Conservation (phyloP, 352 stramenopile species). For the Phytophthora colocasiae region DNA sequence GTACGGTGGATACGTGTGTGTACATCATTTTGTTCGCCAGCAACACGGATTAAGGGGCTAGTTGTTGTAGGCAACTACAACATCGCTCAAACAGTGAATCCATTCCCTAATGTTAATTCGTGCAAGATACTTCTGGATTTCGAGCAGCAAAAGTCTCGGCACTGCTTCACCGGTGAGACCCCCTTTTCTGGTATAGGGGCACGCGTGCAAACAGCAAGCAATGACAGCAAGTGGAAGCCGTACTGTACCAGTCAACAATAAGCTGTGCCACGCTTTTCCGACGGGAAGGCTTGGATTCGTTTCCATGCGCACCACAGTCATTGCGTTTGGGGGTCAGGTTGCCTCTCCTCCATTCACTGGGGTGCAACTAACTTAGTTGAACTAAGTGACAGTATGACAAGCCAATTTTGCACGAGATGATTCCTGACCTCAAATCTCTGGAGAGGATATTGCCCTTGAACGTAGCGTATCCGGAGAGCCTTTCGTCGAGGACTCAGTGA, state of each 20-base stretch:
- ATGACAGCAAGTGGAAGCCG: background rate
- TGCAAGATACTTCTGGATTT: no score
- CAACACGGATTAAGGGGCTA: no score
- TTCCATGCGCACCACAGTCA: slow-evolving; percentile 17
- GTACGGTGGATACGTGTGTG: no score
- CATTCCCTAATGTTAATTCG: no score
- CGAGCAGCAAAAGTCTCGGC: background rate
- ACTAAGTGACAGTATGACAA: slow-evolving; percentile 33
- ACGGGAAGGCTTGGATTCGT: slow-evolving; percentile 19
- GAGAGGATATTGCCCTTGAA: slow-evolving; percentile 1
- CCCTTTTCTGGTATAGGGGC: slow-evolving; percentile 17
- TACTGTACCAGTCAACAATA: slow-evolving; percentile 23
- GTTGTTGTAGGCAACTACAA: no score
- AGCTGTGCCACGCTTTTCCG: slow-evolving; percentile 15
- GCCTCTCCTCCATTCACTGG: slow-evolving; percentile 18
- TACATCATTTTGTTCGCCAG: no score
- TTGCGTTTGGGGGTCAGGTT: slow-evolving; percentile 5
- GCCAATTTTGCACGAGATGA: slow-evolving; percentile 27
- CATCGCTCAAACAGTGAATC: no score
- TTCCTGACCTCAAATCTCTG: slow-evolving; percentile 14
- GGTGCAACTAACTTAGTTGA: background rate
- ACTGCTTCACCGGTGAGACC: background rate
- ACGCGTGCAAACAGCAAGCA: slow-evolving; percentile 1
- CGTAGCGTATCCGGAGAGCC: background rate
- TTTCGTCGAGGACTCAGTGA: background rate